Evolutionary conservation across 306 rosid genomes (phyloP).

Genomic region (Oemleria cerasiformis): DNA sequence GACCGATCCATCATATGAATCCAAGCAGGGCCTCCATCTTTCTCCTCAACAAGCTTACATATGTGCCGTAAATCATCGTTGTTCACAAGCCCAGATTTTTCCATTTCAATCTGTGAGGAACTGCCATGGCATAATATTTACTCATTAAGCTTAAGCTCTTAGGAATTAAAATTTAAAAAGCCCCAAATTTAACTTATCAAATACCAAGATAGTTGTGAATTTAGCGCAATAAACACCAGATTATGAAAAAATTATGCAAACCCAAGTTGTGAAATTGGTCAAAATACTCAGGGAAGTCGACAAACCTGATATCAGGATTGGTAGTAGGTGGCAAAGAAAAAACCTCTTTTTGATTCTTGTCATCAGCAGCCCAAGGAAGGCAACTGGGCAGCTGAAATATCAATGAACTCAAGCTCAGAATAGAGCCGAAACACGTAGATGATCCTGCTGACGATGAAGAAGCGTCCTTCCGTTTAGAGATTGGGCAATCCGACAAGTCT

Average conservation of each 20-base stretch:
- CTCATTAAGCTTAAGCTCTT: not conserved
- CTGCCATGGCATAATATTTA: conserved; percentile 24
- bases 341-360: conserved; percentile 18
- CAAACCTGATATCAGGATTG: conserved; percentile 46
- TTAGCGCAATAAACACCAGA: not conserved
- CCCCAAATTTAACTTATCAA: not conserved
- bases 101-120: conserved; percentile 37
- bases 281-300: not conserved
- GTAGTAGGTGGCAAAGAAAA: conserved; percentile 25
- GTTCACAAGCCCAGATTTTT: conserved; percentile 31
- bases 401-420: conserved; percentile 40
- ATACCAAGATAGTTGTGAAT: not conserved
- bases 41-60: conserved; percentile 47
- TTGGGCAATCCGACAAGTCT: conserved; percentile 30
- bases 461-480: conserved; percentile 28
- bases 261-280: not conserved
- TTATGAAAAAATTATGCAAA: not conserved
- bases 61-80: conserved; percentile 47
- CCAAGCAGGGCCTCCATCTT: conserved; percentile 89
- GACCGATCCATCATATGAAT: conserved; percentile 95
- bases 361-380: conserved; percentile 34
- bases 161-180: not conserved
- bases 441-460: conserved; percentile 21
- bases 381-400: conserved; percentile 40
- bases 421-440: conserved; percentile 27